Percentiles rank a stretch among this genome's conserved stretches.
phyloP scores from a whole-genome alignment of 257 asterid genomes.

The Nicotiana undulata region DNA sequence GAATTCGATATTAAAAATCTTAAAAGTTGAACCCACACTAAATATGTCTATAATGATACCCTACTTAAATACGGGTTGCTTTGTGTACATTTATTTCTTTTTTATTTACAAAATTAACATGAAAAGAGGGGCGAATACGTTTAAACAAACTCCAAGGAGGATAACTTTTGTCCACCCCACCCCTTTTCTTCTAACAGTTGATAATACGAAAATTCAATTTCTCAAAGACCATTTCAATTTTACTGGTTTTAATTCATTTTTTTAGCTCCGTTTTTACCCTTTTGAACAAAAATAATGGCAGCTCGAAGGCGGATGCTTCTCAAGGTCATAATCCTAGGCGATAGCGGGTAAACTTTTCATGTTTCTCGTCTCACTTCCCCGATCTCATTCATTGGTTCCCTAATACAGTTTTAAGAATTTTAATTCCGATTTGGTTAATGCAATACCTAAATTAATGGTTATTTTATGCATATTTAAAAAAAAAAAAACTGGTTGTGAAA shows the following conservation, averaged over 20 bases:
- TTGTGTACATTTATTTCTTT: too few relatives aligned
- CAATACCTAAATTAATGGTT: not conserved
- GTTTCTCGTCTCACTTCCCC: not conserved
- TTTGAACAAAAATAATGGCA: constrained; percentile 28
- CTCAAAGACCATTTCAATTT: not conserved
- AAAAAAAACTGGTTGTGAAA: too few relatives aligned
- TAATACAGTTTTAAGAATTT: not conserved
- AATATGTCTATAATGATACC: too few relatives aligned
- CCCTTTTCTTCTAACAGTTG: not conserved
- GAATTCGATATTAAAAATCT: too few relatives aligned
- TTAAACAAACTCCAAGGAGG: too few relatives aligned
- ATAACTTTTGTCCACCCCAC: not conserved
- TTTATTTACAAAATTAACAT: too few relatives aligned
- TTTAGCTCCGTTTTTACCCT: not conserved
- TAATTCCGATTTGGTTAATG: not conserved
- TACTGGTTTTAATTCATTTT: not conserved
- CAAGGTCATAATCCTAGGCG: constrained; percentile 65
- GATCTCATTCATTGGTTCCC: not conserved
- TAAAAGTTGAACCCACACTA: too few relatives aligned
- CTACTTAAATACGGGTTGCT: too few relatives aligned
- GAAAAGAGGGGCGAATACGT: too few relatives aligned
- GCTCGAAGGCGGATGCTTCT: constrained; percentile 56
- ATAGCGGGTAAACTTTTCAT: constrained; percentile 36
- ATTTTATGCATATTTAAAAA: not conserved
- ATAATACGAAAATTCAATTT: not conserved